phyloP scores from a whole-genome alignment of 1,284 basidiomycete species.

The Porogramme epimiltina region DNA sequence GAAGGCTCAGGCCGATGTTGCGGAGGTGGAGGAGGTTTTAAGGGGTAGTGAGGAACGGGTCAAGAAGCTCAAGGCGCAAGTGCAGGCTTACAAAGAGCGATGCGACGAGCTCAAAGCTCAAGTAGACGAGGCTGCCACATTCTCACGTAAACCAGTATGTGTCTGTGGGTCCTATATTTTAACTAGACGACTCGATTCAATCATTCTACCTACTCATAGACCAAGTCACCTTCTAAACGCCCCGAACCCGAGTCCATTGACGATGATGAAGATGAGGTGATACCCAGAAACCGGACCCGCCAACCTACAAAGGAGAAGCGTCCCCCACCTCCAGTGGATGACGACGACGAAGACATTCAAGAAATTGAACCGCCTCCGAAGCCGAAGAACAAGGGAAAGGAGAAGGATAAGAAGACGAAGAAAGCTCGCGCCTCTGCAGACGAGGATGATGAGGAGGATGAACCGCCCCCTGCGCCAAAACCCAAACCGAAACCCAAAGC shows the following conservation, averaged over 20 bases:
- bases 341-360: conserved; percentile 21
- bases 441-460: conserved; percentile 12
- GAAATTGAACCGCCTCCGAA: conserved; percentile 15
- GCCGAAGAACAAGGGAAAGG: conserved; percentile 17
- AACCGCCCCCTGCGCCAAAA: conserved; percentile 3
- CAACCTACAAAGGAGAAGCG: conserved; percentile 2
- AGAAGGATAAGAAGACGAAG: conserved; percentile 12
- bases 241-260: conserved; percentile 1
- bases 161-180: too few species aligned
- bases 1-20: conserved; percentile 35
- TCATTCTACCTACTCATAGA: not conserved
- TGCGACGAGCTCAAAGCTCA: conserved; percentile 12
- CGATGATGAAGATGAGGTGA: conserved; percentile 9
- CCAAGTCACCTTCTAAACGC: not conserved
- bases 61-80: conserved; percentile 42
- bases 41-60: conserved; percentile 36
- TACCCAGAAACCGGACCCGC: conserved; percentile 5
- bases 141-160: not conserved
- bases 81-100: conserved; percentile 35
- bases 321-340: not conserved
- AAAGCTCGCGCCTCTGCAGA: conserved; percentile 1
- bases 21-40: conserved; percentile 32
- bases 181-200: not conserved
- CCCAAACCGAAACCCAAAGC: conserved; percentile 16
- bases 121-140: not conserved